Evolutionary conservation across 2,329 filamentous ascomycete genomes (phyloP), one percentile per base, ranked within the genome.

Genomic region (Colletotrichum gloeosporioides): DNA sequence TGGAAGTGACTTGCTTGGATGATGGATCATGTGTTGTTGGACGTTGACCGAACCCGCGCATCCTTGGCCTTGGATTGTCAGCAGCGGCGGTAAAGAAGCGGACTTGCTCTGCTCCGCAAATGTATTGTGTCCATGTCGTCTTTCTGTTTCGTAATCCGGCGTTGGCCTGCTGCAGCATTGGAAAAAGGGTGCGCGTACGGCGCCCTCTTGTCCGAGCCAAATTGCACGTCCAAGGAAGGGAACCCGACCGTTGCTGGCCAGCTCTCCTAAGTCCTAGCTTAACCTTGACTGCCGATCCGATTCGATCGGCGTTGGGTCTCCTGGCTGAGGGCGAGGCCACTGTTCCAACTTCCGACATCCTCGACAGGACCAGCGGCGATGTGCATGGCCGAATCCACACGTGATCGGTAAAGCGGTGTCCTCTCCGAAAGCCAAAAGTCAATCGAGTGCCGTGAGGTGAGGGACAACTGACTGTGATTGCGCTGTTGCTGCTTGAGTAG

Each of bases 101-200:
- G 67, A 29, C 61, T 71, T 61, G 67, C 27, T 39, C 15, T 74
- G 67, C 67, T 74, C 67, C 59, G 72, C 49, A 71, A 53, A 44
- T 64, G 34, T 61, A 15, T 74, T 63, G 57, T 16, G 15, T 71
- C 27, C 53, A 53, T 59, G 32, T 31, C n/a, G 22, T 73, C 49
- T 34, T 44, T 65, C 32, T 25, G 39, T 70, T 34, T 65, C 66
- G 67, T 74, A 71, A 65, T 71, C 15, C 8, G 44, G 49, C 6
- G 44, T 44, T 22, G 34, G 18, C n/a, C 44, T 53, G n/a, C 44
- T 22, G 44, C 44, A 49, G 44, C 44, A 49, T 49, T 49, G 44
- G 4, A 49, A n/a, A 49, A 49, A 22, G 5, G n/a, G n/a, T 49
- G 63, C 34, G 53, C 55, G 27, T 66, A 53, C 7, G n/a, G 9